Conservation (phyloP, 106 monocot genomes). For the Dendrobium officinale region DNA sequence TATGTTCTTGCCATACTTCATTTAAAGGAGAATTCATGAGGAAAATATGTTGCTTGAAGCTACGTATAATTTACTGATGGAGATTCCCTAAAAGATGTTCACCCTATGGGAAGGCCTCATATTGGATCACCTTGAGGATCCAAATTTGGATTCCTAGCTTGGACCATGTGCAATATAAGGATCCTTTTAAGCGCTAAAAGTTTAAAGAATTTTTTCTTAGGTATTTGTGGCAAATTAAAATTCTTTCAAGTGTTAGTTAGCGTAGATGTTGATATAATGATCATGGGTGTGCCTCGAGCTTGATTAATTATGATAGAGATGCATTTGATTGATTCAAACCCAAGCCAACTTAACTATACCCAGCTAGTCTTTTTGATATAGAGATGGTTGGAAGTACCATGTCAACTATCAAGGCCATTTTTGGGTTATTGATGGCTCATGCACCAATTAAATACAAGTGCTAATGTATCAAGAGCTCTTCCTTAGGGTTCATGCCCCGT, state of each 20-base stretch:
- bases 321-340: background rate
- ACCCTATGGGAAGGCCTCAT: background rate
- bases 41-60: background rate
- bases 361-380: background rate
- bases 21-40: background rate
- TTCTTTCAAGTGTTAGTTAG: background rate
- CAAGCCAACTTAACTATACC: too few relatives aligned
- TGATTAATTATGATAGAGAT: background rate
- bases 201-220: background rate
- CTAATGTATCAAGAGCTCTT: too few relatives aligned
- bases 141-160: background rate
- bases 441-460: background rate
- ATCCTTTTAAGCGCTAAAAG: background rate
- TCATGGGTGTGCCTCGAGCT: background rate
- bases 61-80: background rate
- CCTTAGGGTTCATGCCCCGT: too few relatives aligned
- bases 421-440: background rate
- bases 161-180: background rate
- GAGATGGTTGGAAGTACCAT: background rate
- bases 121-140: background rate
- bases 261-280: background rate
- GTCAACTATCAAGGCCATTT: background rate
- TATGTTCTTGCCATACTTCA: too few relatives aligned
- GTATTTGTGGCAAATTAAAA: background rate
- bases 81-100: background rate